Base-by-base conservation (phyloP, 306 rosid genomes). In the Lagenaria siceraria region DNA sequence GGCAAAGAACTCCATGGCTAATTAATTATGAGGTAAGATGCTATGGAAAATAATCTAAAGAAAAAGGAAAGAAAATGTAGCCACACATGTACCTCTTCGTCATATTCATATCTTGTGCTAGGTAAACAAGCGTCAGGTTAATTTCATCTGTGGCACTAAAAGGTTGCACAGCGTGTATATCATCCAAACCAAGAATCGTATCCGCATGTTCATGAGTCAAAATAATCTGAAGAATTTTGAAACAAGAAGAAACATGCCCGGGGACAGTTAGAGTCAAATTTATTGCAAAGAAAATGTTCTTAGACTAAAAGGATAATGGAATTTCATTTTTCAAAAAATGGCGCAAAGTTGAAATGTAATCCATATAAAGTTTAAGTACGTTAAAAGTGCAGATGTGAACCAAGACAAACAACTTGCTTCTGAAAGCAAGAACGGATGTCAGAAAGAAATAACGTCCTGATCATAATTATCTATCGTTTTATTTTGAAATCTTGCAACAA, bases 161-260 rank as follows among this genome's bases (percentile, higher is more conserved):
- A 60, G 92, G 93, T 86, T 92, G 97, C 68, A 90, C 88, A 76
- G 88, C 88, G 46, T 96, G 93, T 79, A 95, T 77, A 77, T 95
- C 97, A 90, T 95, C 99, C 88, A 95, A 86, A 78, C 99, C 99
- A 90, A 95, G 97, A 83, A 92, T 93, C 75, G 97, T 96, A 86
- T 92, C 98, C 5, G 96, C 97, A 84, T 95, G 98, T 78, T 92
- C 98, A 80, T 92, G 99, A 85, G 97, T 92, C 89, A 95, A 88
- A 79, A 95, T 79, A 80, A 95, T 88, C 99, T 95, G 93, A 48
- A 46, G 36, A 13, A 25, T 22, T 71, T 63, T 35, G 18, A 31
- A 62, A 7, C 5, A 14, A 25, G 46, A 25, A 48, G 10, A 12
- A 24, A 22, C 48, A 43, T 22, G 21, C 22, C 24, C 40, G 4